These are phyloP conservation scores for Entomortierella beljakovae DNA, from an alignment of 192 early-diverging fungal genomes.

Conservation along the genomic window DNA sequence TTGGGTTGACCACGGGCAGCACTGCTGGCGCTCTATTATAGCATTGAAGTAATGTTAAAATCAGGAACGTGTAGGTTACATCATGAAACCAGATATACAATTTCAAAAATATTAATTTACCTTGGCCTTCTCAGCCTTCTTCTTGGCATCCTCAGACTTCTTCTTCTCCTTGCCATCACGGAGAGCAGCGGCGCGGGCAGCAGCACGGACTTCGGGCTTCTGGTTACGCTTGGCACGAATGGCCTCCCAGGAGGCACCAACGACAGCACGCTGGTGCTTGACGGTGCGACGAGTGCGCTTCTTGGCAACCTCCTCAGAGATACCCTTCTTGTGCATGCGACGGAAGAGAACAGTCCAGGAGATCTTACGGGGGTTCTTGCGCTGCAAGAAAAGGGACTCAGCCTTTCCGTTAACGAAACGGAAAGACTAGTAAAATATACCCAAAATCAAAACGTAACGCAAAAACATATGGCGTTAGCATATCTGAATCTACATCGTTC, in stretches of 20 bases:
- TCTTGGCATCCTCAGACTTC: constrained; percentile 88
- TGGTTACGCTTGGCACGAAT: constrained; percentile 98
- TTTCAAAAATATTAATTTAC: constrained; percentile 30
- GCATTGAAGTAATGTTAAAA: not conserved
- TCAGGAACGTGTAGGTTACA: not conserved
- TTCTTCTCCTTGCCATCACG: constrained; percentile 93
- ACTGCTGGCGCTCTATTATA: constrained; percentile 53
- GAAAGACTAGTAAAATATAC: constrained; percentile 72
- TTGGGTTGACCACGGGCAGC: constrained; percentile 67
- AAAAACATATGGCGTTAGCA: too few species aligned
- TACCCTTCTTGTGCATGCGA: constrained; percentile 99
- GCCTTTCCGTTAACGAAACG: constrained; percentile 97
- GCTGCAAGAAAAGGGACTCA: constrained; percentile 97
- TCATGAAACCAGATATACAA: not conserved
- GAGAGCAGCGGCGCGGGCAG: constrained; percentile 87
- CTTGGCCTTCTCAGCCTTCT: constrained; percentile 88
- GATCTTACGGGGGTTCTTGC: constrained; percentile 98
- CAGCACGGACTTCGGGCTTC: constrained; percentile 95
- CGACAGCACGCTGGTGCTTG: constrained; percentile 96
- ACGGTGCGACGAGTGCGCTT: constrained; percentile 95
- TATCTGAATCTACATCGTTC: too few species aligned
- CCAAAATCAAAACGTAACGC: not conserved
- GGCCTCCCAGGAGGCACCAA: constrained; percentile 94
- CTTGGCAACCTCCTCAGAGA: constrained; percentile 95
- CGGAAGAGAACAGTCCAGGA: constrained; percentile 98